phyloP scores from a whole-genome alignment of 148 eudicot genomes.

The Nepenthes gracilis region DNA sequence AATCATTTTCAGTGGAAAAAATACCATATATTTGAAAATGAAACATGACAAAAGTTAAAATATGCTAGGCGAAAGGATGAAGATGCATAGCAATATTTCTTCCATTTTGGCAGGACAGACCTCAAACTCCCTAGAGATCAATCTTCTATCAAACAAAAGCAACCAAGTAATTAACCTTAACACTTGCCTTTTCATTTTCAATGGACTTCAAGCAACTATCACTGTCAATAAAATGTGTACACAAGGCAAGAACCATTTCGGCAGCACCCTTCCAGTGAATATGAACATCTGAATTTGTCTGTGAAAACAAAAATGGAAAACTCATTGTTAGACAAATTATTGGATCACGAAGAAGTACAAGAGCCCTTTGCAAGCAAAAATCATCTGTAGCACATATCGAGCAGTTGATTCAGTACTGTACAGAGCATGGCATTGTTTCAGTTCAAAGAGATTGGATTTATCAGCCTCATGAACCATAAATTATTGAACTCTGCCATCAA shows the following conservation, averaged over 20 bases:
- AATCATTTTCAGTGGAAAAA: too few species aligned
- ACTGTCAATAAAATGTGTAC: conserved; percentile 42
- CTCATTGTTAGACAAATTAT: neutral
- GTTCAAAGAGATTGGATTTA: too few species aligned
- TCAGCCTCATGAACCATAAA: too few species aligned
- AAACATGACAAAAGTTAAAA: too few species aligned
- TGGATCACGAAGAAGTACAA: neutral
- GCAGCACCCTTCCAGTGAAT: conserved; percentile 98
- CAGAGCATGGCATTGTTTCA: too few species aligned
- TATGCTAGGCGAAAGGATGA: too few species aligned
- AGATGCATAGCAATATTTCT: too few species aligned
- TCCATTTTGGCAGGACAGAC: too few species aligned
- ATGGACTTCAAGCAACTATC: conserved; percentile 47
- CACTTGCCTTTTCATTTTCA: conserved; percentile 41
- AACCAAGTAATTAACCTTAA: neutral
- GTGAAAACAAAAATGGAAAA: conserved; percentile 10
- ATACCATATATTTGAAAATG: too few species aligned
- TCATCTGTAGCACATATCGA: neutral
- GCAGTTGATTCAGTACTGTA: too few species aligned
- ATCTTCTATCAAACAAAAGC: neutral
- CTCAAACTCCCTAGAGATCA: neutral
- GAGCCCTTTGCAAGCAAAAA: neutral
- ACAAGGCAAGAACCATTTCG: conserved; percentile 64
- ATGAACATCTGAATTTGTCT: conserved; percentile 61
- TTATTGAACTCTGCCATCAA: too few species aligned